Evolutionary conservation across 495 filamentous ascomycete species (phyloP).

Genomic region (Elasticomyces elasticus): DNA sequence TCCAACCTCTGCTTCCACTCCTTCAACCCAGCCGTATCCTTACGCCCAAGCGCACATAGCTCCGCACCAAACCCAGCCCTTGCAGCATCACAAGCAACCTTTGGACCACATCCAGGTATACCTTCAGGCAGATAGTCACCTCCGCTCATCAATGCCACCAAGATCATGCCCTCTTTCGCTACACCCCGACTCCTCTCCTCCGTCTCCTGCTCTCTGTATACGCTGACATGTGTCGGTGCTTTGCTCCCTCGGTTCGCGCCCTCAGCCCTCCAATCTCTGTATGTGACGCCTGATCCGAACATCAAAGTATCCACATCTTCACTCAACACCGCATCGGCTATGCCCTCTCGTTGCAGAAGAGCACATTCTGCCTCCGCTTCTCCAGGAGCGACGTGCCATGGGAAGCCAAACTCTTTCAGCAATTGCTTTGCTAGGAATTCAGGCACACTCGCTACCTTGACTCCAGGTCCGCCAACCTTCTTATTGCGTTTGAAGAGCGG

Average conservation of each 20-base stretch:
- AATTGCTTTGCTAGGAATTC: slow-evolving; percentile 55
- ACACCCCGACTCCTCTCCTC: slow-evolving; percentile 47
- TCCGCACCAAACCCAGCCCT: slow-evolving; percentile 76
- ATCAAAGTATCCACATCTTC: slow-evolving; percentile 98
- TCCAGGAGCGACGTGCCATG: slow-evolving; percentile 77
- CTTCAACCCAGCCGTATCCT: slow-evolving; percentile 38
- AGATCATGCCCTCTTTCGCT: slow-evolving; percentile 79
- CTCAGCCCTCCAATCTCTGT: slow-evolving; percentile 80
- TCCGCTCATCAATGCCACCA: slow-evolving; percentile 91
- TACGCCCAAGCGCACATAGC: slow-evolving; percentile 48
- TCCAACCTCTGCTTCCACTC: slow-evolving; percentile 68
- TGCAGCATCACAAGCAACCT: slow-evolving; percentile 80
- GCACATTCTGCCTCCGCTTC: slow-evolving; percentile 98
- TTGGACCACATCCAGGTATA: slow-evolving; percentile 76
- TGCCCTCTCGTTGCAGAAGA: slow-evolving; percentile 64
- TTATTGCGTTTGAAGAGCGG: slow-evolving; percentile 84
- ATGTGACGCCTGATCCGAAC: slow-evolving; percentile 74
- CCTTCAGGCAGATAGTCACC: slow-evolving; percentile 92
- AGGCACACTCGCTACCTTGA: slow-evolving; percentile 36
- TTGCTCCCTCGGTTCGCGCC: slow-evolving; percentile 42
- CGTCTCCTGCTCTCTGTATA: slow-evolving; percentile 53
- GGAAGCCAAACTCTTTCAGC: slow-evolving; percentile 75
- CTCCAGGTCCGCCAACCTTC: slow-evolving; percentile 36
- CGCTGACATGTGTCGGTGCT: slow-evolving; percentile 74
- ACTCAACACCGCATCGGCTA: slow-evolving; percentile 91